Evolutionary conservation across 179 eudicot genomes (phyloP).

Genomic region (Gypsophila paniculata): DNA sequence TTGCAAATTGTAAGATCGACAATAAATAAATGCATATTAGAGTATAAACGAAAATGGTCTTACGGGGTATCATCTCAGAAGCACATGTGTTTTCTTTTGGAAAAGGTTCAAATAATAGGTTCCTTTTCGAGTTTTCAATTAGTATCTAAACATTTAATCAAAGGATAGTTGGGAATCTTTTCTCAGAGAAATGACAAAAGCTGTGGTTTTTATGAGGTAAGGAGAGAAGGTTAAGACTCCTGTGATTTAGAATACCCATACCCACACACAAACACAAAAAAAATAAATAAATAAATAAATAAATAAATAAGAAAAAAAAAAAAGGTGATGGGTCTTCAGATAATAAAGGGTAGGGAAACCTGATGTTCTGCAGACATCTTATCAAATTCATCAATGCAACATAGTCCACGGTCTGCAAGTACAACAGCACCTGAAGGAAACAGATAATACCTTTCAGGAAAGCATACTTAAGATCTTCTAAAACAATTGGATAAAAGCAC

Average conservation of each 20-base stretch:
- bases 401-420: slow-evolving; percentile 93
- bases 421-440: slow-evolving; percentile 82
- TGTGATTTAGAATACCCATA: background rate
- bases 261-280: background rate
- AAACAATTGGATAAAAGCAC: background rate
- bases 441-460: slow-evolving; percentile 17
- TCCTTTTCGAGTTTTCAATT: background rate
- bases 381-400: slow-evolving; percentile 97
- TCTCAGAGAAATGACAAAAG: background rate
- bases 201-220: background rate
- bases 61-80: background rate
- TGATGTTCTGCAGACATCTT: slow-evolving; percentile 99
- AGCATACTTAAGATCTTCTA: slow-evolving; percentile 1
- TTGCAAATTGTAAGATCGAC: too few relatives aligned
- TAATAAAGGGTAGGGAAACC: slow-evolving; percentile 35
- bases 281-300: too few relatives aligned
- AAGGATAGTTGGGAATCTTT: background rate
- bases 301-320: too few relatives aligned
- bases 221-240: background rate
- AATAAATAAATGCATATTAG: too few relatives aligned
- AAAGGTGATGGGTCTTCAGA: background rate
- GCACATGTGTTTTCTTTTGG: background rate
- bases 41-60: too few relatives aligned
- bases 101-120: background rate
- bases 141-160: background rate